phyloP scores from a whole-genome alignment of 768 basidiomycete species.

The Lyophyllum decastes region DNA sequence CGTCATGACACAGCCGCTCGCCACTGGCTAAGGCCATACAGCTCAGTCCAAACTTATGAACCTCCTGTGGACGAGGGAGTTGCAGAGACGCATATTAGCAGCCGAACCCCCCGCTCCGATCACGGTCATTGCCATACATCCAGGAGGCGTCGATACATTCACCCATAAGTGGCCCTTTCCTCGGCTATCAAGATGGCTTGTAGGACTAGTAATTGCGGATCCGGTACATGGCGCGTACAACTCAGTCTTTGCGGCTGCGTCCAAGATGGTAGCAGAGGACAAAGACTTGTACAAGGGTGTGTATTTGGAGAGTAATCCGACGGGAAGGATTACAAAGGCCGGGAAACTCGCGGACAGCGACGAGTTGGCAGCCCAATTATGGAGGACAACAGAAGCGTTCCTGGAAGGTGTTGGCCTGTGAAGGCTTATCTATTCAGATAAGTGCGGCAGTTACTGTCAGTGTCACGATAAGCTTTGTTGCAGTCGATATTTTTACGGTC shows the following conservation, averaged over 20 bases:
- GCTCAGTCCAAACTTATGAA: conserved; percentile 54
- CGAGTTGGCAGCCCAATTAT: conserved; percentile 9
- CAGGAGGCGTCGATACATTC: conserved; percentile 31
- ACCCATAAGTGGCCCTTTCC: conserved; percentile 23
- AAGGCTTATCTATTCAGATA: not conserved
- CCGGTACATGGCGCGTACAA: conserved; percentile 26
- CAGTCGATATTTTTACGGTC: no score
- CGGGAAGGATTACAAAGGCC: conserved; percentile 9
- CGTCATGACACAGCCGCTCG: not conserved
- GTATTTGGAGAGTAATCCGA: conserved; percentile 20
- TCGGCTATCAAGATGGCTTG: conserved; percentile 16
- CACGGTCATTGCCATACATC: conserved; percentile 37
- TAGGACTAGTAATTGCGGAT: conserved; percentile 18
- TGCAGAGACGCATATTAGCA: conserved; percentile 47
- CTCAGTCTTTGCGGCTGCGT: conserved; percentile 30
- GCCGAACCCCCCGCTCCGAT: conserved; percentile 32
- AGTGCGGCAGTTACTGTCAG: not conserved
- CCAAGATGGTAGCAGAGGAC: conserved; percentile 20
- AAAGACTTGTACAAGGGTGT: conserved; percentile 23
- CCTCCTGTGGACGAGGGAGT: conserved; percentile 47
- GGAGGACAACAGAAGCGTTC: conserved; percentile 12
- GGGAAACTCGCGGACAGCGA: conserved; percentile 4
- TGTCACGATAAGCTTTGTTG: no score
- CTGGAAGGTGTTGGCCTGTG: conserved; percentile 6
- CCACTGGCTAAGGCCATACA: conserved; percentile 17